These are phyloP conservation scores for Pinus taeda DNA, from an alignment of 75 land plant genomes.

Conservation along the genomic window DNA sequence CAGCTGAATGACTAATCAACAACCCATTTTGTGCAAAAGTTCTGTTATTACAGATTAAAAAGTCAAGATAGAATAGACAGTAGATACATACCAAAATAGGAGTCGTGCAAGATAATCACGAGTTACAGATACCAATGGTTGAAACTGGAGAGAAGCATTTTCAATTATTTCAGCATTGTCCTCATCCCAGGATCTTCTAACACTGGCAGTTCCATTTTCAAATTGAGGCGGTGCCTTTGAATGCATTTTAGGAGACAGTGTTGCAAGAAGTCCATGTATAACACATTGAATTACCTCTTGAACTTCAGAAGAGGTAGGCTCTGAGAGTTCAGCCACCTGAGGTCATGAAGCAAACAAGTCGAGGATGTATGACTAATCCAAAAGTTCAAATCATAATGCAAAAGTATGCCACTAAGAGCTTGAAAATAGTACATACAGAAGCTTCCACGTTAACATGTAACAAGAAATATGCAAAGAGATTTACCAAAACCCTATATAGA, in stretches of 20 bases:
- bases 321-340: constrained; percentile 91
- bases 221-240: constrained; percentile 39
- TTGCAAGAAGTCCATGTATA: constrained; percentile 74
- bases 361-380: no score
- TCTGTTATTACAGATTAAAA: background rate
- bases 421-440: no score
- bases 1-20: background rate
- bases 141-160: constrained; percentile 59
- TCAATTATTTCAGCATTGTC: constrained; percentile 55
- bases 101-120: constrained; percentile 93
- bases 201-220: constrained; percentile 34
- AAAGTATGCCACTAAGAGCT: no score
- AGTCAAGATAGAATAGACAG: constrained; percentile 9
- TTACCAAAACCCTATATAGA: no score
- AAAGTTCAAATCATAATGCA: no score
- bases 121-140: constrained; percentile 66
- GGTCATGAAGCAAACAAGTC: background rate
- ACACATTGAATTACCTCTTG: constrained; percentile 75
- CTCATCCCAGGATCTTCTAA: constrained; percentile 26
- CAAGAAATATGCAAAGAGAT: no score
- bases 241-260: constrained; percentile 67
- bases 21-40: background rate
- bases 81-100: constrained; percentile 70
- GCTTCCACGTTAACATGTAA: no score
- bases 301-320: constrained; percentile 69